Evolutionary conservation across 106 monocot genomes (phyloP).

Genomic region (Dioscorea zingiberensis): DNA sequence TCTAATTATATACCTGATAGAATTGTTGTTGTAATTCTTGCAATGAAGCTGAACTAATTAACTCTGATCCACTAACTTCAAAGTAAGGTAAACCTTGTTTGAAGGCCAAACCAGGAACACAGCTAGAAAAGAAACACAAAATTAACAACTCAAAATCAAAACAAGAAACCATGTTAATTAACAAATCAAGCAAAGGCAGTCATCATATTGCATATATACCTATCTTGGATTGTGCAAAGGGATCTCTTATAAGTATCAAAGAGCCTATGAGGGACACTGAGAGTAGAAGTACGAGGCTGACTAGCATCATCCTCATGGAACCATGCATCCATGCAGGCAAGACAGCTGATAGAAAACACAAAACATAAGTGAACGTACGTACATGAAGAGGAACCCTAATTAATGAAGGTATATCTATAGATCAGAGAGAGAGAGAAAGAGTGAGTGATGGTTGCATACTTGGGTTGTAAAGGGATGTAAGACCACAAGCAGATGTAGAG

Average conservation of each 20-base stretch:
- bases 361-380: neutral
- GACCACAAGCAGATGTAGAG: constrained; percentile 69
- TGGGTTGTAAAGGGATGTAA: constrained; percentile 35
- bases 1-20: constrained; percentile 41
- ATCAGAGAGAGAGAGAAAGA: no score
- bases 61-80: constrained; percentile 21
- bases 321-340: constrained; percentile 52
- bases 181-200: no score
- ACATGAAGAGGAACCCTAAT: neutral
- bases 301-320: constrained; percentile 14
- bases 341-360: constrained; percentile 16
- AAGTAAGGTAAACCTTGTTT: constrained; percentile 30
- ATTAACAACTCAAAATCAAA: neutral
- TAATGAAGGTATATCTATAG: neutral
- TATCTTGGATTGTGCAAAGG: neutral
- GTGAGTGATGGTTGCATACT: no score
- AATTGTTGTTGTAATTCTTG: constrained; percentile 53
- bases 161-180: neutral
- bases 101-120: constrained; percentile 63
- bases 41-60: constrained; percentile 25
- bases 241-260: constrained; percentile 49
- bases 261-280: constrained; percentile 9
- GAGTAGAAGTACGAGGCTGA: neutral
- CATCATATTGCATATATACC: no score
- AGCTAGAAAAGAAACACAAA: constrained; percentile 9